Evolutionary conservation across 495 filamentous ascomycete species (phyloP).

Genomic region (Aspergillus ellipticus): DNA sequence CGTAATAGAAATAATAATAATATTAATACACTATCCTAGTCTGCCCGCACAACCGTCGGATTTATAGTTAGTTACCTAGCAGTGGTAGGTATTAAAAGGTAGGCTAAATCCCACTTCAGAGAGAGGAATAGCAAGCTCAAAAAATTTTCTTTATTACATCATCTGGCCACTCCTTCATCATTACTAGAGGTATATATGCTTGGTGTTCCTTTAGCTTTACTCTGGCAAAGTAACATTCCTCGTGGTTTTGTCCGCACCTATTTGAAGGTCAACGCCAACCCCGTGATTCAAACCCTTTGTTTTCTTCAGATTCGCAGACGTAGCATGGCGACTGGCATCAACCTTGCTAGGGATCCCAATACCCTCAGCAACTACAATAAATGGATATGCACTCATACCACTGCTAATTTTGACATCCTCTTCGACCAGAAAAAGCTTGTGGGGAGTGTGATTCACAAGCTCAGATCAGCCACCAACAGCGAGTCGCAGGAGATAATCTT

Average conservation of each 20-base stretch:
- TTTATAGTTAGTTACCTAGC: too few relatives aligned
- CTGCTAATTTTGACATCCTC: conserved; percentile 72
- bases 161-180: not conserved
- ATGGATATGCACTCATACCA: conserved; percentile 77
- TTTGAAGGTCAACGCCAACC: not conserved
- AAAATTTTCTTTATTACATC: not conserved
- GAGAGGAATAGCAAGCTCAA: too few relatives aligned
- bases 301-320: conserved; percentile 8
- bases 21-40: too few relatives aligned
- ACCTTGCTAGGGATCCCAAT: conserved; percentile 73
- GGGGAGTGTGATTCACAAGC: conserved; percentile 69
- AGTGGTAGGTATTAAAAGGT: too few relatives aligned
- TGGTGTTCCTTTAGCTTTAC: not conserved
- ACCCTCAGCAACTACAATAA: conserved; percentile 87
- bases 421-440: conserved; percentile 71
- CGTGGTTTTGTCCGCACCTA: not conserved
- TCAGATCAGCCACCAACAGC: conserved; percentile 67
- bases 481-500: conserved; percentile 73
- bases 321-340: conserved; percentile 48
- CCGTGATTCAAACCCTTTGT: not conserved
- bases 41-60: too few relatives aligned
- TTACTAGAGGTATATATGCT: conserved; percentile 2
- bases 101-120: too few relatives aligned
- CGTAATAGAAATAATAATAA: too few relatives aligned
- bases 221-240: conserved; percentile 5